Base-by-base conservation (phyloP, 192 early-diverging fungal species). In the Linnemannia zychae region DNA sequence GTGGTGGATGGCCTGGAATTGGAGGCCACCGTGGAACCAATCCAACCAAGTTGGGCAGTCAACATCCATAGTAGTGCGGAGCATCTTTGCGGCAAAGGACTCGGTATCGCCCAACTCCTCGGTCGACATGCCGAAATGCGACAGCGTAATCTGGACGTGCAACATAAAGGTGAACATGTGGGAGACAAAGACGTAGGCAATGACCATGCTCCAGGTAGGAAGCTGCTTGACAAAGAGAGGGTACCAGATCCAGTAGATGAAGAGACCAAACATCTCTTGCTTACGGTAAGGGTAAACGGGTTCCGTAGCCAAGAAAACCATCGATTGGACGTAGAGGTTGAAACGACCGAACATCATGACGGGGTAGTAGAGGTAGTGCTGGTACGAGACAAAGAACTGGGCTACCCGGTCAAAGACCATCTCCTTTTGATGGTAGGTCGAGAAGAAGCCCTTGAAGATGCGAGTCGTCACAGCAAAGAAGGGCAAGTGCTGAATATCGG, bases 21-120 rank as follows among this genome's bases (percentile, higher is more conserved):
- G 98, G 31, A 99, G 90, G 3, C 97, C 98, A 72, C 98, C 98
- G 77, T 99, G 98, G 93, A 98, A 97, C 97, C 97, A 98, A 87
- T 99, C 98, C 63, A 99, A 75, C 95, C 95, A 98, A 74, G 82
- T 86, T 28, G 97, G 95, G 88, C 98, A 99, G 81, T 97, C 95
- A 0, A 99, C 96, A 87, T 99, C 98, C 96, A 98, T 97, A 40
- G 95, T 97, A 0, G 98, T 99, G 71, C 97, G 91, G 33, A 98
- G 88, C 90, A 95, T 95, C 81, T 95, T 94, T 71, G 93, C 94
- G 1, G 96, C 93, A 83, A 96, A 99, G 66, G 94, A 91, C 87
- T 98, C 97, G 65, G 88, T 79, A 0, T 92, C 90, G 44, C 93
- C 94, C 17, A 91, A 75, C 53, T 93, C 93, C 79, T 94, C 93